Percentiles rank a stretch among this genome's conserved stretches.
Conservation (phyloP, 768 basidiomycete species). For the Kwoniella sp. region DNA sequence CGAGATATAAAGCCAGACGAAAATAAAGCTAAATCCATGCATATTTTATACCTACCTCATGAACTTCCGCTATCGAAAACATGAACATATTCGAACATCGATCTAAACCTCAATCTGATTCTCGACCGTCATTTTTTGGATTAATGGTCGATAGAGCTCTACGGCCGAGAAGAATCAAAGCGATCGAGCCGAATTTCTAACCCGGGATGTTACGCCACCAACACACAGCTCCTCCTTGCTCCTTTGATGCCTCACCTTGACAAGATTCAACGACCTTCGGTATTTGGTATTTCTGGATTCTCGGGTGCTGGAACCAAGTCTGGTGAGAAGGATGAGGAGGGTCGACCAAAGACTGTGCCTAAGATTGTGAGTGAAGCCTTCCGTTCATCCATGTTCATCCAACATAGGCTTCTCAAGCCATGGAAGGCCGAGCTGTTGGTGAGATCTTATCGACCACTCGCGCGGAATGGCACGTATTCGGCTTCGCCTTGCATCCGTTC, state of each 20-base stretch:
- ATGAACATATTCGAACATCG: too few relatives aligned
- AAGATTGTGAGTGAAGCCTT: conserved; percentile 64
- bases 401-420: too few relatives aligned
- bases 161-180: conserved; percentile 71
- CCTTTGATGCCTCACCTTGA: conserved; percentile 77
- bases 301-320: conserved; percentile 90
- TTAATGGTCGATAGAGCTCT: conserved; percentile 91
- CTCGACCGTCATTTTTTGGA: too few relatives aligned
- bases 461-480: too few relatives aligned
- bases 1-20: conserved; percentile 10
- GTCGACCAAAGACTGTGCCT: conserved; percentile 72
- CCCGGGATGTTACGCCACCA: conserved; percentile 96
- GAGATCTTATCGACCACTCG: too few relatives aligned
- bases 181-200: conserved; percentile 85
- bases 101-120: too few relatives aligned
- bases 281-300: conserved; percentile 92
- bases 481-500: too few relatives aligned
- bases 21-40: conserved; percentile 11
- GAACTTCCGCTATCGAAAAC: neutral
- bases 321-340: conserved; percentile 66
- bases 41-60: neutral
- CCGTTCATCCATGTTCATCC: neutral
- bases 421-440: too few relatives aligned
- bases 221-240: conserved; percentile 85
- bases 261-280: conserved; percentile 66